Evolutionary conservation across 139 green algal species (phyloP).

Genomic region (Diplosphaera chodatii): DNA sequence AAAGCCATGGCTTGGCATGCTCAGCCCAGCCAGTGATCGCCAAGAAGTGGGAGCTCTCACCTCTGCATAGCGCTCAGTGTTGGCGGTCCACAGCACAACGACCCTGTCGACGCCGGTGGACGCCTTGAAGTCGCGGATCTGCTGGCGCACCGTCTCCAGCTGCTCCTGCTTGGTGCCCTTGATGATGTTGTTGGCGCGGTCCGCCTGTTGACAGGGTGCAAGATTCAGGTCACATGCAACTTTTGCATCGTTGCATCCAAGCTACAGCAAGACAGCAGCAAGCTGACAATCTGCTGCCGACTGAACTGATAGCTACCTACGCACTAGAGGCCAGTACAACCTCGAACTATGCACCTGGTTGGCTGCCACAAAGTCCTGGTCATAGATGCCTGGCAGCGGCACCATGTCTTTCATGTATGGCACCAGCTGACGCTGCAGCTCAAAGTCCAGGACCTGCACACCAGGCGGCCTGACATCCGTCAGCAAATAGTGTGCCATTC

Average conservation of each 20-base stretch:
- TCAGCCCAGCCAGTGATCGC: no score
- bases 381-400: slow-evolving; percentile 94
- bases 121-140: slow-evolving; percentile 90
- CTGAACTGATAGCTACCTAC: no score
- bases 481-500: not conserved
- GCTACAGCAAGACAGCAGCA: no score
- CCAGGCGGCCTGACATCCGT: not conserved
- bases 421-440: slow-evolving; percentile 94
- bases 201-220: slow-evolving; percentile 36
- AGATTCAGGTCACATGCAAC: no score
- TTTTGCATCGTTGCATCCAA: no score
- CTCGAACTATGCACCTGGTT: no score
- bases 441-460: slow-evolving; percentile 84
- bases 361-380: slow-evolving; percentile 93
- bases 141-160: slow-evolving; percentile 72
- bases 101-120: slow-evolving; percentile 58
- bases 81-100: slow-evolving; percentile 98
- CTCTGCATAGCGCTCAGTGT: slow-evolving; percentile 96
- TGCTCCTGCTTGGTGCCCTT: slow-evolving; percentile 83
- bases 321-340: no score
- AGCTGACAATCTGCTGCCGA: no score
- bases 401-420: slow-evolving; percentile 89
- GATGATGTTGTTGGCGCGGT: slow-evolving; percentile 90
- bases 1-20: no score
- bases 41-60: slow-evolving; percentile 21